Base-by-base conservation (phyloP, 768 basidiomycete genomes). In the Rickenella mellea region DNA sequence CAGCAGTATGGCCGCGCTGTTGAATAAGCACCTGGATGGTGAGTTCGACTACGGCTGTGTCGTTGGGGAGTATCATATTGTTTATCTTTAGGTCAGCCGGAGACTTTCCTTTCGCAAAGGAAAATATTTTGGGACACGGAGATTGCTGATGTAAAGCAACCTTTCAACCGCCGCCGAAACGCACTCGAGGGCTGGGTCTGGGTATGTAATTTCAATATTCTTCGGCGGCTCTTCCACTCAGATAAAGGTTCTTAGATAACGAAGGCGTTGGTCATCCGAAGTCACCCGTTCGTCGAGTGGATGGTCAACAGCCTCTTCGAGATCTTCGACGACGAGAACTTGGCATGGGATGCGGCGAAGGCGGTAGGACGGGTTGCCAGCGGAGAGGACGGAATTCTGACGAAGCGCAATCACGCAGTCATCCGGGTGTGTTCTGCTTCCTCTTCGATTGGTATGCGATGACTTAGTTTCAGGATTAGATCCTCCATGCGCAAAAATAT, bases 1-100 rank as follows among this genome's bases (percentile, higher is more conserved):
- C 51, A 71, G 79, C 28, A 52, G 78, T 2, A 55, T 89, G 14
- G 70, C 81, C 1, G 73, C 80, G 0, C 61, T 86, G n/a, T 60
- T 91, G 21, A 96, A 97, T 58, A 89, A 91, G 58, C 74, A 78
- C 27, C 66, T 68, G 8, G 70, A 78, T 29, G 78, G 92, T 90
- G 37, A 48, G 71, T 49, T 32, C n/a, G n/a, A n/a, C n/a, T 17
- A 17, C 3, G 21, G 15, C 3, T 19, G 8, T n/a, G n/a, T n/a
- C n/a, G n/a, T n/a, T n/a, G n/a, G n/a, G n/a, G n/a, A n/a, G n/a
- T n/a, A n/a, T n/a, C n/a, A n/a, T n/a, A n/a, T n/a, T n/a, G n/a
- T n/a, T n/a, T n/a, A n/a, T n/a, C n/a, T n/a, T n/a, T n/a, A n/a
- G n/a, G n/a, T n/a, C n/a, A n/a, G n/a, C n/a, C n/a, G n/a, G n/a